Conservation (phyloP, 2,329 filamentous ascomycete genomes). For the Talaromyces sp. region DNA sequence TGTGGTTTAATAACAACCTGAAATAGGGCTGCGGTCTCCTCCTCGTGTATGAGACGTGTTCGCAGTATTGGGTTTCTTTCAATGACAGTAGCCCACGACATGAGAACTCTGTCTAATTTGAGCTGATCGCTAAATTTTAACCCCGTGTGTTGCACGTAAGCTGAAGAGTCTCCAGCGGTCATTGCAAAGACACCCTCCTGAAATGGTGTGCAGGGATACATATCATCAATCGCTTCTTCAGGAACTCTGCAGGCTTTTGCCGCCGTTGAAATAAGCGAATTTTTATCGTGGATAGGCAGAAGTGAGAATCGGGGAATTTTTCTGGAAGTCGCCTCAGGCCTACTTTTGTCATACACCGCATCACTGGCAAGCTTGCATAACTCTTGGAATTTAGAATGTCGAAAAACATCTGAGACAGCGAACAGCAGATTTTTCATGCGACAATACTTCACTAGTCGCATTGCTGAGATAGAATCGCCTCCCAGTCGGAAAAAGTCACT, state of each 20-base stretch:
- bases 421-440: constrained; percentile 17
- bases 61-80: constrained; percentile 1
- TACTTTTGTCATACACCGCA: neutral
- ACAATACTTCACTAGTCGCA: constrained; percentile 7
- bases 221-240: constrained; percentile 27
- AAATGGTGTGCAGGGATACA: constrained; percentile 37
- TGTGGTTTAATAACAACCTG: constrained; percentile 1
- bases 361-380: neutral
- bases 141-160: neutral
- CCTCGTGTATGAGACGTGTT: constrained; percentile 1
- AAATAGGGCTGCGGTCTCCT: neutral
- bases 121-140: constrained; percentile 24
- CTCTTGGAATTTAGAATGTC: neutral
- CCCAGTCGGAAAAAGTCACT: constrained; percentile 23
- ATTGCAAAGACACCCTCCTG: constrained; percentile 40
- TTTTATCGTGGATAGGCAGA: neutral
- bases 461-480: constrained; percentile 18
- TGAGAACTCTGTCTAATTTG: constrained; percentile 28
- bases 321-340: neutral
- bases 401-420: constrained; percentile 26
- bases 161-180: constrained; percentile 12
- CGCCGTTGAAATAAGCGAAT: neutral
- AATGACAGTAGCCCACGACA: constrained; percentile 13
- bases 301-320: neutral
- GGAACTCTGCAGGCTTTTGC: neutral